Conservation (phyloP, 768 basidiomycete species). For the Jaapia argillacea region DNA sequence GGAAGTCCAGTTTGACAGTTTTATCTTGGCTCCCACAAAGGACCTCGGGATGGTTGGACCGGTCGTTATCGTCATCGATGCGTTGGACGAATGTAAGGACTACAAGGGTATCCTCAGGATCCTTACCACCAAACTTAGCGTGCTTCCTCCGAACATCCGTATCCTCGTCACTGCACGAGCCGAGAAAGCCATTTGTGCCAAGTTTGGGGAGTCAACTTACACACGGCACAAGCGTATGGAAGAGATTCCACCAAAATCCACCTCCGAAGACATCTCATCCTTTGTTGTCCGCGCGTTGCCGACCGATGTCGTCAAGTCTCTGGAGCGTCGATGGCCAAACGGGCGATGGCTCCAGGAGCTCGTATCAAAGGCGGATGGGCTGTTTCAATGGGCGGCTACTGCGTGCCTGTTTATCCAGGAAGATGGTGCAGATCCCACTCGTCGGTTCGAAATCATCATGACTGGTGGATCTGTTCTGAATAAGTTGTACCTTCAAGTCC, state of each 20-base stretch:
- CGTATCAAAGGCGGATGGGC: not conserved
- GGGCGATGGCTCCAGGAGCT: not conserved
- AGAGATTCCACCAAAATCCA: not conserved
- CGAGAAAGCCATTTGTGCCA: constrained; percentile 14
- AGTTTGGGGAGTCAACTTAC: not conserved
- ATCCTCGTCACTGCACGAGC: constrained; percentile 23
- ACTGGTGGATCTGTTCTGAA: too few species aligned
- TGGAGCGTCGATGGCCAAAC: not conserved
- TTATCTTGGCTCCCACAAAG: constrained; percentile 3
- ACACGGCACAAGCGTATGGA: not conserved
- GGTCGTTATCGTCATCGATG: constrained; percentile 8
- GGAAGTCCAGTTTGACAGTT: not conserved
- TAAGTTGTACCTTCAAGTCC: too few species aligned
- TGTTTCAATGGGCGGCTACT: not conserved
- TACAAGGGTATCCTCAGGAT: constrained; percentile 12
- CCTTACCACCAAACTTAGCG: constrained; percentile 7
- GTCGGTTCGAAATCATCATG: too few species aligned
- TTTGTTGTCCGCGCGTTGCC: not conserved
- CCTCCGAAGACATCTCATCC: not conserved
- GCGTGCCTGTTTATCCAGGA: not conserved
- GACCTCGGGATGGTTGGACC: not conserved
- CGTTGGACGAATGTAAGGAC: constrained; percentile 10
- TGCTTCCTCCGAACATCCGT: constrained; percentile 20
- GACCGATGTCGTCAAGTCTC: too few species aligned
- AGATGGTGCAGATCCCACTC: too few species aligned